Evolutionary conservation across 208 protist genomes (phyloP), one percentile per base, ranked within the genome.

Genomic region (Leishmania amazonensis): DNA sequence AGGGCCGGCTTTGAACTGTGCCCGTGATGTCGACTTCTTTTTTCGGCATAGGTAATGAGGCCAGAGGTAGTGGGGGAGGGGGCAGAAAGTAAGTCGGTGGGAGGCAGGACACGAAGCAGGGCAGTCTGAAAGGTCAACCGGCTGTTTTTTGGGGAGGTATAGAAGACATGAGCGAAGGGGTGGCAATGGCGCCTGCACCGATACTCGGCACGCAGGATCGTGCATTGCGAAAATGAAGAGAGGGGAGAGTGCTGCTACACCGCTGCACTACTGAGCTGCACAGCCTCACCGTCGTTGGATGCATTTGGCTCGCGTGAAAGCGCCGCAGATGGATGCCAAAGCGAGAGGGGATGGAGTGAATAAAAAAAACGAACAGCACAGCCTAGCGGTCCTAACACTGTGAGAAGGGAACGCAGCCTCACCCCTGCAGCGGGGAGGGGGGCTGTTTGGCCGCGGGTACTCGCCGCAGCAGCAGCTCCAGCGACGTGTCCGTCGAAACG

Each of bases 401-500:
- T 40, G 13, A 47, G 42, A 62, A 45, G 40, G 45, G 62, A n/a
- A 24, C 13, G 4, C 2, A 1, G 28, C 21, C 5, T 65, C 31
- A 11, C n/a, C 45, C 24, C 21, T 24, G 31, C 40, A 72, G 40
- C 58, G 42, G 28, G 17, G 54, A 76, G 42, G 79, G 54, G 42
- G 58, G 24, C 65, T 65, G 45, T 11, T 47, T 35, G 40, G n/a
- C 60, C 5, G 60, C 38, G 17, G 75, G 31, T n/a, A 47, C 64
- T 9, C 62, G 58, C 9, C 62, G 24, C 38, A 86, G 38, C 31
- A 85, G 62, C 9, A 82, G 35, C 9, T 84, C 79, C 1, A 31
- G 38, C 8, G 75, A 75, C 13, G 82, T 76, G 62, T 62, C 64
- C 21, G 65, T 51, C 28, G 42, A 17, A 60, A 53, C 13, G 40